Evolutionary conservation across 2,329 filamentous ascomycete species (phyloP).

Genomic region (Verticillium albo-atrum): DNA sequence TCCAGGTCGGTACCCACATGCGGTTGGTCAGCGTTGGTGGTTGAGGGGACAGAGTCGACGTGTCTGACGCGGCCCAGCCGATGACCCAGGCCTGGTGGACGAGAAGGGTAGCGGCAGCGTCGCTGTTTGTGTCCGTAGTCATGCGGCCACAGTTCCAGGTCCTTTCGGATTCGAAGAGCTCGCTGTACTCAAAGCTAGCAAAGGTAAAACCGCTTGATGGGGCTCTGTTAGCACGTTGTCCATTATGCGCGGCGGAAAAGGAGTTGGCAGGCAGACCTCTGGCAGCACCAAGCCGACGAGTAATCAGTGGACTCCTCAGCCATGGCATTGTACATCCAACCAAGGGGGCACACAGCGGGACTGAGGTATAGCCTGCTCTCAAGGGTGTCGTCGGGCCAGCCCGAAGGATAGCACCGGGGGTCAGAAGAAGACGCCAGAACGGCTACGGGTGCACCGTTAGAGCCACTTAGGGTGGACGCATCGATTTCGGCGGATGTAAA

Average conservation of each 20-base stretch:
- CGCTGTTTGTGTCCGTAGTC: background rate
- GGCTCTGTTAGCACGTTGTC: background rate
- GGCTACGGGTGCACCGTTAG: background rate
- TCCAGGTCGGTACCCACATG: conserved; percentile 3
- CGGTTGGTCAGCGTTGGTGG: conserved; percentile 4
- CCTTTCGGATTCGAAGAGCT: background rate
- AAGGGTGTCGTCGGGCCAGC: background rate
- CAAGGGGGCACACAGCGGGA: conserved; percentile 5
- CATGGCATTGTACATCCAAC: conserved; percentile 6
- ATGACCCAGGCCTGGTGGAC: background rate
- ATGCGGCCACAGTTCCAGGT: background rate
- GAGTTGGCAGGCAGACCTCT: background rate
- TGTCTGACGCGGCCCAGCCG: background rate
- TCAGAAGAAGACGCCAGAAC: background rate
- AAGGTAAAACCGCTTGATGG: background rate
- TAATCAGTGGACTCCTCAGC: background rate
- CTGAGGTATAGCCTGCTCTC: conserved; percentile 2
- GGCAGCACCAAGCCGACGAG: conserved; percentile 8
- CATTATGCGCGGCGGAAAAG: background rate
- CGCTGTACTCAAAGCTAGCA: background rate
- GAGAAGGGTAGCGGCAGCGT: background rate
- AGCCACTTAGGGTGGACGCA: background rate
- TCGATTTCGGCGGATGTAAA: background rate
- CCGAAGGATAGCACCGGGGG: conserved; percentile 4
- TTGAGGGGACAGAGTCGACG: conserved; percentile 3